phyloP scores from a whole-genome alignment of 83 land plant genomes.

The Diphasiastrum complanatum region DNA sequence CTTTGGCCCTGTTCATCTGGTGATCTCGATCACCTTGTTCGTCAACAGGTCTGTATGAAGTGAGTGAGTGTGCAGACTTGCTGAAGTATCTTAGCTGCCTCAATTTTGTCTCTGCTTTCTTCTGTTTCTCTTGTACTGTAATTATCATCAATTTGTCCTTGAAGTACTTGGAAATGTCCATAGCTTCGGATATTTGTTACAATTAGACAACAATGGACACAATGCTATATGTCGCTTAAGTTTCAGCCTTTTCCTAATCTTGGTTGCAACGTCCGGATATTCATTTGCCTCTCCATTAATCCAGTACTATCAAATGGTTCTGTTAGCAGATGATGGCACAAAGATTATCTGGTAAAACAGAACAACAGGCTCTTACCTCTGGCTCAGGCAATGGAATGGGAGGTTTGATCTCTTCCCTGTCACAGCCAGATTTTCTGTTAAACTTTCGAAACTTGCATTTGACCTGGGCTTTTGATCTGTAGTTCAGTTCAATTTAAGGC shows the following conservation, averaged over 20 bases:
- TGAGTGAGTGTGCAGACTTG: background rate
- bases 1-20: constrained; percentile 87
- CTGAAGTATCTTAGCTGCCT: too few relatives aligned
- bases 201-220: too few relatives aligned
- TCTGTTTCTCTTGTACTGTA: background rate
- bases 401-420: background rate
- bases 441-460: too few relatives aligned
- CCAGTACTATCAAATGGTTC: too few relatives aligned
- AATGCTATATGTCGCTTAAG: too few relatives aligned
- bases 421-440: constrained; percentile 1
- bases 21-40: constrained; percentile 75
- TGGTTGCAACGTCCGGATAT: too few relatives aligned
- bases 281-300: too few relatives aligned
- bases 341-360: constrained; percentile 21
- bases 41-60: constrained; percentile 57
- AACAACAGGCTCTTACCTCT: constrained; percentile 2
- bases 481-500: constrained; percentile 1
- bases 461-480: too few relatives aligned
- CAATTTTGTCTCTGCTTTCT: background rate
- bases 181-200: too few relatives aligned
- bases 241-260: too few relatives aligned
- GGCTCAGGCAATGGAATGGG: constrained; percentile 18
- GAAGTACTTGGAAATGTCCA: too few relatives aligned
- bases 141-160: too few relatives aligned
- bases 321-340: constrained; percentile 21